These are phyloP conservation scores for Ligustrum vulgare DNA, from an alignment of 257 asterid species.

Conservation along the genomic window DNA sequence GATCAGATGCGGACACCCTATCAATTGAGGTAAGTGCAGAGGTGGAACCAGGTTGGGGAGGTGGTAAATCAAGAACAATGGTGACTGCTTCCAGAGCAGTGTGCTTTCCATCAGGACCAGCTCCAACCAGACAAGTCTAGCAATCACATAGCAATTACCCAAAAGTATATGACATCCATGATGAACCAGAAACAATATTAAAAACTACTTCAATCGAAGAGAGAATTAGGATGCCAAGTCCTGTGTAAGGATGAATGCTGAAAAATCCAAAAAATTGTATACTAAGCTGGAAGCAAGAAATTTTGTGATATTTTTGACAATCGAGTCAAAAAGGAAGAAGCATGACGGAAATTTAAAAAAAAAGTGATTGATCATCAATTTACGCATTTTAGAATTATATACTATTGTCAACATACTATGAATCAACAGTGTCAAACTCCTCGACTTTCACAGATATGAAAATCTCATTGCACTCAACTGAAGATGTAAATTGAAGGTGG, in stretches of 20 bases:
- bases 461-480: not conserved
- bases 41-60: slow-evolving; percentile 93
- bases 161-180: not conserved
- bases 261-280: not conserved
- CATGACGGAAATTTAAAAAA: not conserved
- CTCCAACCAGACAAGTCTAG: slow-evolving; percentile 98
- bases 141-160: slow-evolving; percentile 25
- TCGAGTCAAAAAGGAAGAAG: not conserved
- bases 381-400: not conserved
- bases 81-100: slow-evolving; percentile 99
- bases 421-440: not conserved
- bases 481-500: too few species aligned
- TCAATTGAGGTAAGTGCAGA: slow-evolving; percentile 78
- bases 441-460: not conserved
- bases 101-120: slow-evolving; percentile 98
- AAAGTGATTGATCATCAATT: not conserved
- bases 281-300: not conserved
- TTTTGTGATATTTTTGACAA: not conserved
- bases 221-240: not conserved
- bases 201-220: not conserved
- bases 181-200: not conserved
- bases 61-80: slow-evolving; percentile 96
- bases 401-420: not conserved
- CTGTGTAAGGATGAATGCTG: not conserved
- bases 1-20: slow-evolving; percentile 92